A percentile compares a stretch with the other conserved stretches of the same genome.
phyloP scores from a whole-genome alignment of 352 stramenopile species.

The Pythium aristosporum region DNA sequence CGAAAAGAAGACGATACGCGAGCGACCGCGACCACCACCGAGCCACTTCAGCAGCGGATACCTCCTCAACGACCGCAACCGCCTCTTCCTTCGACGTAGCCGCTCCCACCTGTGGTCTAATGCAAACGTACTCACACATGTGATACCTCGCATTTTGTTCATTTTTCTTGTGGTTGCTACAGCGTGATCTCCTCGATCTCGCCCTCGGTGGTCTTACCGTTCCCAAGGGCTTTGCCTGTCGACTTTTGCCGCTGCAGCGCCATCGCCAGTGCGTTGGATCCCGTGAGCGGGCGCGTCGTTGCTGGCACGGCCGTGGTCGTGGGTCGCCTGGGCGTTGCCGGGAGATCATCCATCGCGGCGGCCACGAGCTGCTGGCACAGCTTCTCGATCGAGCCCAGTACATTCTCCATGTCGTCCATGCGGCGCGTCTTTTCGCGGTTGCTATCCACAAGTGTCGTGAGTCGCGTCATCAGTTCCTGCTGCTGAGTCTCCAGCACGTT shows the following conservation, averaged over 20 bases:
- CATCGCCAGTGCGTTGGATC: slow-evolving; percentile 34
- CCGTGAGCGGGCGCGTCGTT: slow-evolving; percentile 8
- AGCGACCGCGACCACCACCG: background rate
- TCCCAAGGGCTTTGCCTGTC: background rate
- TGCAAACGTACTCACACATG: background rate
- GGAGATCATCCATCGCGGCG: slow-evolving; percentile 37
- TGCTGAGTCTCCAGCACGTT: slow-evolving; percentile 36
- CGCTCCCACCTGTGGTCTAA: slow-evolving; percentile 25
- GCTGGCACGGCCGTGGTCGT: slow-evolving; percentile 20
- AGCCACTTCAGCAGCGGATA: slow-evolving; percentile 22
- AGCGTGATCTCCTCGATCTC: slow-evolving; percentile 55
- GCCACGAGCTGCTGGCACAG: slow-evolving; percentile 62
- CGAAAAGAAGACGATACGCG: slow-evolving; percentile 32
- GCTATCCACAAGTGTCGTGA: slow-evolving; percentile 49
- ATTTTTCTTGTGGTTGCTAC: slow-evolving; percentile 17
- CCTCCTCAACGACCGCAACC: slow-evolving; percentile 10
- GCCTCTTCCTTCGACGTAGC: background rate
- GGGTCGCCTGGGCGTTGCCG: slow-evolving; percentile 18
- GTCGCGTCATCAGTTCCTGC: slow-evolving; percentile 41
- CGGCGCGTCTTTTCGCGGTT: slow-evolving; percentile 56
- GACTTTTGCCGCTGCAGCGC: slow-evolving; percentile 37
- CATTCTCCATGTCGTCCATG: slow-evolving; percentile 60
- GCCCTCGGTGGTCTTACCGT: slow-evolving; percentile 25
- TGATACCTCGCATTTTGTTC: background rate
- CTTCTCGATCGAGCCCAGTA: slow-evolving; percentile 60